Conservation (phyloP, 1,139 yeast species). For the Candida sp. region DNA sequence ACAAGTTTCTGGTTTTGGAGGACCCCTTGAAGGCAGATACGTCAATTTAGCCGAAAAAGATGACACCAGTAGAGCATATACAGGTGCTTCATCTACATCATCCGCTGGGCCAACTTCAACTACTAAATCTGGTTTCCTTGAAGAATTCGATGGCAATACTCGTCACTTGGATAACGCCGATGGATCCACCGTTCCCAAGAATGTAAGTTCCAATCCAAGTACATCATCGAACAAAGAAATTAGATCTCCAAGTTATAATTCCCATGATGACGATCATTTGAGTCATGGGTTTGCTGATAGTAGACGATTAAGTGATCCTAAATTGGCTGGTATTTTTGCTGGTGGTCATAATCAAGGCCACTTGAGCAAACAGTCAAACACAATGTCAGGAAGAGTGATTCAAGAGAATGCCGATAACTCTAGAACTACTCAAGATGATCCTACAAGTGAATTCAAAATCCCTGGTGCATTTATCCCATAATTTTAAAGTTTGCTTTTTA, state of each 20-base stretch:
- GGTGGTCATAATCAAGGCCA: neutral
- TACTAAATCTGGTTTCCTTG: conserved; percentile 2
- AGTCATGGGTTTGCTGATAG: neutral
- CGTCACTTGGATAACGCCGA: neutral
- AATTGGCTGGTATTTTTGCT: neutral
- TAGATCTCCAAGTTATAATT: neutral
- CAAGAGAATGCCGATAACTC: neutral
- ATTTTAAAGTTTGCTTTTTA: neutral
- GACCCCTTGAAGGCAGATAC: conserved; percentile 2
- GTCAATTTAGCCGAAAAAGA: neutral
- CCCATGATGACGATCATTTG: neutral
- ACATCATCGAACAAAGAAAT: neutral
- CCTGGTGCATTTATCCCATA: neutral
- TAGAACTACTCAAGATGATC: neutral
- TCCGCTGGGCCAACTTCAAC: neutral
- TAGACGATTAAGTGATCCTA: neutral
- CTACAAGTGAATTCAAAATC: neutral
- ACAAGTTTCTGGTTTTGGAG: conserved; percentile 3
- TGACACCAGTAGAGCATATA: neutral
- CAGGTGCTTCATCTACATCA: neutral
- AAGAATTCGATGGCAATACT: conserved; percentile 1
- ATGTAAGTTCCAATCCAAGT: neutral
- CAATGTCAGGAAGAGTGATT: neutral
- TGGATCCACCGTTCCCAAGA: neutral
- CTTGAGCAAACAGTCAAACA: neutral